Evolutionary conservation across 176 grass and related monocot genomes (phyloP).

Genomic region (Triticum timopheevii): DNA sequence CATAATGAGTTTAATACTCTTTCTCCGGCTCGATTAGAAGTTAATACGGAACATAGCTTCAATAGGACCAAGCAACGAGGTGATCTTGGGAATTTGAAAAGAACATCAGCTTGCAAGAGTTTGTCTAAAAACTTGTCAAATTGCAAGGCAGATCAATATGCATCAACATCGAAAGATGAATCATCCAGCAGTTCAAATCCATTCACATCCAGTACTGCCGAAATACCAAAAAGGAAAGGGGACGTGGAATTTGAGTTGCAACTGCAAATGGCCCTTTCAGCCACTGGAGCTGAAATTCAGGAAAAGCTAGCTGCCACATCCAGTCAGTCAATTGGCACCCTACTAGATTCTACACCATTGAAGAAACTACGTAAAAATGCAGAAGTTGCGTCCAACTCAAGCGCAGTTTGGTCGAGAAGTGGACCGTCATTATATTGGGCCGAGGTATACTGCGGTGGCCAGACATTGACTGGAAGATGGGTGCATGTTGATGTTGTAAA

Average conservation of each 20-base stretch:
- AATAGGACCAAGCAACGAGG: slow-evolving; percentile 19
- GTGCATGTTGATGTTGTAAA: slow-evolving; percentile 92
- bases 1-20: slow-evolving; percentile 26
- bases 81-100: slow-evolving; percentile 40
- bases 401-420: slow-evolving; percentile 79
- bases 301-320: slow-evolving; percentile 33
- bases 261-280: slow-evolving; percentile 89
- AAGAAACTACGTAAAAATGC: slow-evolving; percentile 48
- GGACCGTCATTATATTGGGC: slow-evolving; percentile 75
- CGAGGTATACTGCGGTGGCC: slow-evolving; percentile 74
- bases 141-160: slow-evolving; percentile 38
- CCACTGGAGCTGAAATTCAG: slow-evolving; percentile 45
- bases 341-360: slow-evolving; percentile 27
- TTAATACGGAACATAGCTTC: slow-evolving; percentile 37
- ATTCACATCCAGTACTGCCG: slow-evolving; percentile 38
- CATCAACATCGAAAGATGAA: slow-evolving; percentile 31
- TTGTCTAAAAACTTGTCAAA: slow-evolving; percentile 39
- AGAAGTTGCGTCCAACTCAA: slow-evolving; percentile 49
- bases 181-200: slow-evolving; percentile 22
- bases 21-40: slow-evolving; percentile 20
- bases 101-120: slow-evolving; percentile 38
- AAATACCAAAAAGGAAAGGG: slow-evolving; percentile 70
- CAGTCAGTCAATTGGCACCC: slow-evolving; percentile 30
- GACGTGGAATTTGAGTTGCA: slow-evolving; percentile 90
- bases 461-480: slow-evolving; percentile 75